Evolutionary conservation across 2,329 filamentous ascomycete genomes (phyloP).

Genomic region (Sporothrix luriei): DNA sequence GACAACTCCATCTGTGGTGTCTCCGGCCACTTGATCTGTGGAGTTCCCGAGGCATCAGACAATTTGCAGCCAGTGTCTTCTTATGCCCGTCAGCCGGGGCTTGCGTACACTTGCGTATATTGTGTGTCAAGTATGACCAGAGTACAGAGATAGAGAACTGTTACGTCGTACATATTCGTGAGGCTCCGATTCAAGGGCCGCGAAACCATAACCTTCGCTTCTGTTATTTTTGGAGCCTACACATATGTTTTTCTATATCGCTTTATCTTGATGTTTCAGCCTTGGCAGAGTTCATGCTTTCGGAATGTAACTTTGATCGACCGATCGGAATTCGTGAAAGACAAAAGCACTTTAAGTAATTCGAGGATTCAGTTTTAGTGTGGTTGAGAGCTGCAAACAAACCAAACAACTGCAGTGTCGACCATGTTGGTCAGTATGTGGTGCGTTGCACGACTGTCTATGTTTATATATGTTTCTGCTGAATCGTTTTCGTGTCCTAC

Average conservation of each 20-base stretch:
- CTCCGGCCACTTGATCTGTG: neutral
- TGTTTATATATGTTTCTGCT: neutral
- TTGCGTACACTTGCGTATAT: neutral
- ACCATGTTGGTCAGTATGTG: neutral
- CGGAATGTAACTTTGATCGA: conserved; percentile 22
- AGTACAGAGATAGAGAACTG: neutral
- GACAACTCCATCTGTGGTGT: neutral
- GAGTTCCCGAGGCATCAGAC: neutral
- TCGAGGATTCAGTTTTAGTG: too few species aligned
- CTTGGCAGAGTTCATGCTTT: neutral
- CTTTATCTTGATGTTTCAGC: neutral
- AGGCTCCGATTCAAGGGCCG: too few species aligned
- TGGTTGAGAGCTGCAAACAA: conserved; percentile 12
- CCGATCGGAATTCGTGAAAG: neutral
- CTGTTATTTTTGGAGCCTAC: neutral
- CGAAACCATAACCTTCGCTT: neutral
- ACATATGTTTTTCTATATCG: neutral
- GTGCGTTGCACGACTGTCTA: neutral
- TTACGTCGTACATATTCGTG: too few species aligned
- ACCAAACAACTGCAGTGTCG: neutral
- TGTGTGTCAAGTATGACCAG: neutral
- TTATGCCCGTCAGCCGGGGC: neutral
- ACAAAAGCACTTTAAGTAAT: neutral
- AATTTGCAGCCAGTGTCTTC: too few species aligned
- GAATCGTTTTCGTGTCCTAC: neutral